These are phyloP conservation scores for Xanthoparmelia taractica DNA, from an alignment of 495 filamentous ascomycete species.

Conservation along the genomic window DNA sequence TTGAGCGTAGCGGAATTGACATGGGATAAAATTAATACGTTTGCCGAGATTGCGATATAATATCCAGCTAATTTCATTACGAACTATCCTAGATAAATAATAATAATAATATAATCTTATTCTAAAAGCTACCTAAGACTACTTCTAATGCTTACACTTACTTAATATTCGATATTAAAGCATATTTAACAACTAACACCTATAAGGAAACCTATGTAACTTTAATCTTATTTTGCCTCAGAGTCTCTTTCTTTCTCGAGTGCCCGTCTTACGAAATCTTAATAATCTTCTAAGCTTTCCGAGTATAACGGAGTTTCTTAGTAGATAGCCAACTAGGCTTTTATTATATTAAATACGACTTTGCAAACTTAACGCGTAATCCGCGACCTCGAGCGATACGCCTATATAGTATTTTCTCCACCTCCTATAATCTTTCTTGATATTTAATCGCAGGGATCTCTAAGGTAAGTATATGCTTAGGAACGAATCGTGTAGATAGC, in stretches of 20 bases:
- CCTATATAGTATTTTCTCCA: neutral
- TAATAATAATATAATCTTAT: no score
- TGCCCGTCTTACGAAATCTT: neutral
- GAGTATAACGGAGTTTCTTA: neutral
- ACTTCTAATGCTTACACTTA: no score
- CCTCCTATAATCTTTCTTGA: neutral
- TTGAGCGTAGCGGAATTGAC: no score
- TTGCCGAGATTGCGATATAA: no score
- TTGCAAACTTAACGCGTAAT: neutral
- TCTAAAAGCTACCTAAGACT: no score
- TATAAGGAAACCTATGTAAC: no score
- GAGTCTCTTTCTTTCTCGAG: neutral
- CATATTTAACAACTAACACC: no score
- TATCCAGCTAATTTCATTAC: no score
- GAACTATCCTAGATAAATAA: no score
- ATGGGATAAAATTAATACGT: no score
- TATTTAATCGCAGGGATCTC: neutral
- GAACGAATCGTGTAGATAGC: neutral
- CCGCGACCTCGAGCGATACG: neutral
- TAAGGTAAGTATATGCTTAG: neutral
- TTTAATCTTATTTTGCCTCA: no score
- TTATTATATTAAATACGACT: neutral
- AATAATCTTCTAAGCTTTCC: neutral
- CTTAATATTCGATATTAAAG: no score
- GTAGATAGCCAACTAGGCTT: neutral